Conservation (phyloP, 2,329 filamentous ascomycete species). For the Trichoderma koningiopsis region DNA sequence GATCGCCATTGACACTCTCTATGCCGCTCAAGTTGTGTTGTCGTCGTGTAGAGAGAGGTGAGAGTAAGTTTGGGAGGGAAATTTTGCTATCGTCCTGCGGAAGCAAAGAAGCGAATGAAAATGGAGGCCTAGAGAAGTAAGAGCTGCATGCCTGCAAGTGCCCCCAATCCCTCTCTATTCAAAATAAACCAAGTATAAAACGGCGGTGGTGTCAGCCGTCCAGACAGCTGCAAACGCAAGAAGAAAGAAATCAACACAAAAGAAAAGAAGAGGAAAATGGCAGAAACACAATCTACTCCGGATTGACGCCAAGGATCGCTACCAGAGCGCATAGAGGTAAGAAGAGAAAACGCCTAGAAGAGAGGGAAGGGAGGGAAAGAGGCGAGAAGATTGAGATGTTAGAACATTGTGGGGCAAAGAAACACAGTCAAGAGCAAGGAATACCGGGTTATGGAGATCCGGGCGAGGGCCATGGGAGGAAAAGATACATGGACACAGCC, state of each 20-base stretch:
- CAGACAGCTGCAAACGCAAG: constrained; percentile 14
- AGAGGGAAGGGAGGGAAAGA: background rate
- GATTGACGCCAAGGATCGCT: constrained; percentile 12
- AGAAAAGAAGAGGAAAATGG: background rate
- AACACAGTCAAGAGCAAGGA: background rate
- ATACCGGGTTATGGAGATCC: constrained; percentile 16
- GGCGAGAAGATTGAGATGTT: background rate
- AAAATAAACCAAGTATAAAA: background rate
- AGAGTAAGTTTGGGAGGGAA: background rate
- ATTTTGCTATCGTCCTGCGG: constrained; percentile 9
- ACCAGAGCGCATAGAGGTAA: constrained; percentile 20
- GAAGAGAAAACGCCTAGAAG: background rate
- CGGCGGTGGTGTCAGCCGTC: constrained; percentile 11
- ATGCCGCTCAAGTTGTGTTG: background rate
- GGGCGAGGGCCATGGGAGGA: background rate
- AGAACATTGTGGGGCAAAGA: constrained; percentile 3
- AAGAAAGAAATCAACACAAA: background rate
- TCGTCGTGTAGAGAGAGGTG: background rate
- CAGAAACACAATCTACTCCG: constrained; percentile 1
- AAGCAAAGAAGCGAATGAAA: constrained; percentile 15
- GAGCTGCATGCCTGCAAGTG: constrained; percentile 1
- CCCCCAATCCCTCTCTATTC: background rate
- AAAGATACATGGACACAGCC: background rate
- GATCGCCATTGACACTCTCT: constrained; percentile 17
- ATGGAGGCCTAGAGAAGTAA: background rate